phyloP scores from a whole-genome alignment of 495 filamentous ascomycete species.

The Pyronema omphalodes region DNA sequence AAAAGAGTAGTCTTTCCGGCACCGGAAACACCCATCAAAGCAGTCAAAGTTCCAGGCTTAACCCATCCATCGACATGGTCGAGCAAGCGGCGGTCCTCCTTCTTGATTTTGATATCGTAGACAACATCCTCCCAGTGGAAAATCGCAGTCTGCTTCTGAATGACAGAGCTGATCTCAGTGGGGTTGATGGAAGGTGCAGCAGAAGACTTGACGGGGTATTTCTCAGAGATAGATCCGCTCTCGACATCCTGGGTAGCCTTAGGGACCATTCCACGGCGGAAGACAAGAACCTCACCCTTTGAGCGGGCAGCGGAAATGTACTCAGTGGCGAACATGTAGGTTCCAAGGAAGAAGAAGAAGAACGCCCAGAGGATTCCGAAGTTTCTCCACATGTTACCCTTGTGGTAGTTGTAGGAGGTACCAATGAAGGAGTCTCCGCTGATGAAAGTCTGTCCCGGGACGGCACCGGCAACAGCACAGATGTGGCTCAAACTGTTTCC shows the following conservation, averaged over 20 bases:
- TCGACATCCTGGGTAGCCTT: conserved; percentile 31
- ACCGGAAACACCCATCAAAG: conserved; percentile 71
- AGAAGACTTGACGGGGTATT: conserved; percentile 3
- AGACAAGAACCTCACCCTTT: conserved; percentile 78
- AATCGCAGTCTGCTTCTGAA: conserved; percentile 48
- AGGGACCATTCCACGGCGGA: conserved; percentile 56
- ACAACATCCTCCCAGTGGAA: conserved; percentile 54
- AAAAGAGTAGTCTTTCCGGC: conserved; percentile 73
- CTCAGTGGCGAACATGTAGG: conserved; percentile 57
- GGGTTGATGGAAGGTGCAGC: conserved; percentile 28
- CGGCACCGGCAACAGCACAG: conserved; percentile 40
- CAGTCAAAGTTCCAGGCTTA: conserved; percentile 58
- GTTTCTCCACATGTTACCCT: conserved; percentile 56
- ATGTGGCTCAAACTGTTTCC: background rate
- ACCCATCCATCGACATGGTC: conserved; percentile 62
- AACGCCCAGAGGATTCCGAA: conserved; percentile 64
- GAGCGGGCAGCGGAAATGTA: conserved; percentile 57
- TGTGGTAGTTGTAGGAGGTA: conserved; percentile 40
- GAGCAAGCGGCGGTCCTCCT: conserved; percentile 41
- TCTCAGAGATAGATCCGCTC: conserved; percentile 22
- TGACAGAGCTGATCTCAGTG: conserved; percentile 29
- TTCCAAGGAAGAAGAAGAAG: conserved; percentile 42
- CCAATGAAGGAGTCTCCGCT: conserved; percentile 54
- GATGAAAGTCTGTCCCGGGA: conserved; percentile 36
- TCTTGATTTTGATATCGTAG: conserved; percentile 55